phyloP scores from a whole-genome alignment of 2,329 filamentous ascomycete genomes.

The Aspergillus chevalieri region DNA sequence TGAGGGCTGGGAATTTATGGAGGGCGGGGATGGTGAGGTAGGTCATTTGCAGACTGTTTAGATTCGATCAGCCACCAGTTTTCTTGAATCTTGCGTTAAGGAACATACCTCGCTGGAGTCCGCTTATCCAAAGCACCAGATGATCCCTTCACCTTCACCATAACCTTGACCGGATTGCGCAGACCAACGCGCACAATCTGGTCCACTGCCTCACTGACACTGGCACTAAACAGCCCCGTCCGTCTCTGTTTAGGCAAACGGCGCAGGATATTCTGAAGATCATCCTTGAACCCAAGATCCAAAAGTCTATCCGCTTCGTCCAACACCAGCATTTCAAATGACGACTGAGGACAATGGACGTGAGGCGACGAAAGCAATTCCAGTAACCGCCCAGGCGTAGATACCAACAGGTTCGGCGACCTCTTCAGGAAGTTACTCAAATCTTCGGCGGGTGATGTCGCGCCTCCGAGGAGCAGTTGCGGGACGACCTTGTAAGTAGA shows the following conservation, averaged over 20 bases:
- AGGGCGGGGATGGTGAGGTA: slow-evolving; percentile 70
- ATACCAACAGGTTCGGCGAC: slow-evolving; percentile 82
- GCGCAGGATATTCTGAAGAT: slow-evolving; percentile 76
- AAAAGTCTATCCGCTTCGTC: slow-evolving; percentile 91
- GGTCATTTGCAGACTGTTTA: slow-evolving; percentile 69
- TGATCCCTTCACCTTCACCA: slow-evolving; percentile 80
- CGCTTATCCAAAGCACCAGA: slow-evolving; percentile 72
- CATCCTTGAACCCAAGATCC: slow-evolving; percentile 89
- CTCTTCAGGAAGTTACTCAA: slow-evolving; percentile 75
- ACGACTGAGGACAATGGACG: slow-evolving; percentile 79
- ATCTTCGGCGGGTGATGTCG: slow-evolving; percentile 76
- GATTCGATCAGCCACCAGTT: slow-evolving; percentile 10
- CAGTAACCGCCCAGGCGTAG: slow-evolving; percentile 81
- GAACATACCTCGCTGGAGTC: slow-evolving; percentile 64
- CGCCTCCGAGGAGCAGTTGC: slow-evolving; percentile 81
- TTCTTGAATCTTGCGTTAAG: neutral
- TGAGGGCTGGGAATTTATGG: slow-evolving; percentile 71
- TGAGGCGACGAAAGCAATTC: slow-evolving; percentile 81
- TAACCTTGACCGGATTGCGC: slow-evolving; percentile 89
- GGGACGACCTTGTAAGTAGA: slow-evolving; percentile 62
- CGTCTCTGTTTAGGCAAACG: slow-evolving; percentile 85
- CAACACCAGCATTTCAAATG: slow-evolving; percentile 85
- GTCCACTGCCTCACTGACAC: slow-evolving; percentile 89
- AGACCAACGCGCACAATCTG: slow-evolving; percentile 88
- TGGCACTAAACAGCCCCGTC: slow-evolving; percentile 90